Evolutionary conservation across 2,329 filamentous ascomycete species (phyloP).

Genomic region (Verticillium isaacii): DNA sequence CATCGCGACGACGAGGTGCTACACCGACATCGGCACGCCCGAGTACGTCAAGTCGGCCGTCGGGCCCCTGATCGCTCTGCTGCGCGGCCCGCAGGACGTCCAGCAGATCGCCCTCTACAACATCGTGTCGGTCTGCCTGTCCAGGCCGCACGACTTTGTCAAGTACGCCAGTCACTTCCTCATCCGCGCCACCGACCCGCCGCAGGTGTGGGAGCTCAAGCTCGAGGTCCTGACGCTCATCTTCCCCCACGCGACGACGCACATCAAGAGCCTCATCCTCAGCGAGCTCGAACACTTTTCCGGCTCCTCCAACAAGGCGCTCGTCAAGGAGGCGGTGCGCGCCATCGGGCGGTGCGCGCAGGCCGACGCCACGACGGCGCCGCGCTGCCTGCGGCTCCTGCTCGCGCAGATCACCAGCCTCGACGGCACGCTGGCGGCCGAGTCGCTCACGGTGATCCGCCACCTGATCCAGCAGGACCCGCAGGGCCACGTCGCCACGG

Average conservation of each 20-base stretch:
- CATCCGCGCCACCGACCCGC: conserved; percentile 71
- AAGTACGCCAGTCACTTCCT: conserved; percentile 88
- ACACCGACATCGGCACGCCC: conserved; percentile 75
- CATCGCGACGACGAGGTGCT: conserved; percentile 79
- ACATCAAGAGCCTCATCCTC: conserved; percentile 80
- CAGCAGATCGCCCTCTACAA: conserved; percentile 90
- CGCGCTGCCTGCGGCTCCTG: conserved; percentile 76
- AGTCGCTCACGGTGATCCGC: conserved; percentile 89
- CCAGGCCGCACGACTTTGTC: conserved; percentile 73
- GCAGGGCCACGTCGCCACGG: conserved; percentile 73
- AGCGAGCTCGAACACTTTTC: conserved; percentile 94
- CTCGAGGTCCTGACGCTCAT: conserved; percentile 86
- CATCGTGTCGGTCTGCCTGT: conserved; percentile 85
- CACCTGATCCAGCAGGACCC: conserved; percentile 94
- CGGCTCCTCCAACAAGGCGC: conserved; percentile 58
- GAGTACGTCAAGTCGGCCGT: conserved; percentile 72
- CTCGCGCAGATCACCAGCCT: conserved; percentile 83
- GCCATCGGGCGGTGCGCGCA: conserved; percentile 94
- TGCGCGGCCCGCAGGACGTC: conserved; percentile 81
- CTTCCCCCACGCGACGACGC: conserved; percentile 73
- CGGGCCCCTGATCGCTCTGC: conserved; percentile 78
- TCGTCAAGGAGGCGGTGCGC: conserved; percentile 84
- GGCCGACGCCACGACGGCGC: conserved; percentile 63
- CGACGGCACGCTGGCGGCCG: conserved; percentile 83
- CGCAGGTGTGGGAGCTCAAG: conserved; percentile 85